Base-by-base conservation (phyloP, 495 filamentous ascomycete species). In the Bacidia rubella region DNA sequence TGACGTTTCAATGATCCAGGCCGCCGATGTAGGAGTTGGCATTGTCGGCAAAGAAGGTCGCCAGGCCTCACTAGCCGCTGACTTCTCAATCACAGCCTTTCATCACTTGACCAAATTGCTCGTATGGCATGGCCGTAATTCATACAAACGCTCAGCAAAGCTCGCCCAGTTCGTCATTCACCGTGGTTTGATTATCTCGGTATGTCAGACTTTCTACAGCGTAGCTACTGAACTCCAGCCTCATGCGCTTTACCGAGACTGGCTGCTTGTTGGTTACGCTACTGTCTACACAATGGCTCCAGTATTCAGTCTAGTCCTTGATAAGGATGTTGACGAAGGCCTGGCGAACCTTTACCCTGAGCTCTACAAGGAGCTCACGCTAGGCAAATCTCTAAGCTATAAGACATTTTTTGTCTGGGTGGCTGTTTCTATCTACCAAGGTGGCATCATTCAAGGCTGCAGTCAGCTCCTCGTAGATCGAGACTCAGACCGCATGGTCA, bases 1-100 rank as follows among this genome's bases (percentile, higher is more conserved):
- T 69, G 93, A 99, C 65, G 93, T 99, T 25, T 89, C 83, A 48
- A 99, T 99, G 93, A 99, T 99, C 59, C 90, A 95, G 69, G 90
- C 92, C 4, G 93, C 93, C 1, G 93, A 97, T 60, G 88, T 99
- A 1, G 93, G 93, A 39, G 88, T 99, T 53, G 93, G 93, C 27
- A 97, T 99, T 55, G 93, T 96, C 10, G 93, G 93, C 42, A 97
- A 97, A 68, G 93, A 99, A 68, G 93, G 93, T 17, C 81, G 86
- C 12, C 93, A 99, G 68, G 93, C 93, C 20, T 87, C 81, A 54
- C 77, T 99, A 1, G 93, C 93, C 0, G 93, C 93, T 2, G 93
- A 99, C 62, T 97, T 99, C 67, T 89, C 83, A 42, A 90, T 97
- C 62, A 82, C 85, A 48, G 87, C 94, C 60, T 99, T 99, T 70